A percentile compares a stretch with the other conserved stretches of the same genome.
Conservation (phyloP, 116 monocot species). For the Zostera marina region DNA sequence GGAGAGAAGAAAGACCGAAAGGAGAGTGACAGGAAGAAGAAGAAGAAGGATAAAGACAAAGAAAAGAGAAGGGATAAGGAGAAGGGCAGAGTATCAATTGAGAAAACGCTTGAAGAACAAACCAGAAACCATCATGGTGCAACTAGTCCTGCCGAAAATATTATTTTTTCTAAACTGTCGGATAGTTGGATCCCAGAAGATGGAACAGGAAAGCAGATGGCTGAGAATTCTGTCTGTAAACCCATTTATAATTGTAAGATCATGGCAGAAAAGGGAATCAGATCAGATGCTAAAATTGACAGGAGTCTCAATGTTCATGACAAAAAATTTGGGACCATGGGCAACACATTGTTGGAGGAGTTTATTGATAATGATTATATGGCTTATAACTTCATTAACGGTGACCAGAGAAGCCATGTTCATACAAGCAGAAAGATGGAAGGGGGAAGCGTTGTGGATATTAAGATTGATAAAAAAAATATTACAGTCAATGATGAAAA, state of each 20-base stretch:
- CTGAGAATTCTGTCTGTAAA: background rate
- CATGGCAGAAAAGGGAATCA: background rate
- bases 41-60: slow-evolving; percentile 21
- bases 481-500: background rate
- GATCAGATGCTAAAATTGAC: background rate
- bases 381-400: background rate
- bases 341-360: background rate
- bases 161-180: slow-evolving; percentile 16
- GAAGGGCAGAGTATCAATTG: slow-evolving; percentile 13
- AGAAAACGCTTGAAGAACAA: slow-evolving; percentile 10
- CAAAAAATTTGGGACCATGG: background rate
- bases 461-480: background rate
- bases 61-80: slow-evolving; percentile 28
- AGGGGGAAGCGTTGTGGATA: background rate
- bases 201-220: background rate
- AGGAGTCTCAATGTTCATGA: background rate
- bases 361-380: background rate
- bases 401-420: background rate
- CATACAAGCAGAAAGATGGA: slow-evolving; percentile 5
- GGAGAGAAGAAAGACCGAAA: slow-evolving; percentile 45
- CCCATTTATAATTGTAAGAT: background rate
- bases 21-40: slow-evolving; percentile 20
- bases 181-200: slow-evolving; percentile 6
- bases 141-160: slow-evolving; percentile 8
- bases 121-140: slow-evolving; percentile 7